These are phyloP conservation scores for Trichocomaceae sp. DNA, from an alignment of 2,329 filamentous ascomycete species.

Conservation along the genomic window DNA sequence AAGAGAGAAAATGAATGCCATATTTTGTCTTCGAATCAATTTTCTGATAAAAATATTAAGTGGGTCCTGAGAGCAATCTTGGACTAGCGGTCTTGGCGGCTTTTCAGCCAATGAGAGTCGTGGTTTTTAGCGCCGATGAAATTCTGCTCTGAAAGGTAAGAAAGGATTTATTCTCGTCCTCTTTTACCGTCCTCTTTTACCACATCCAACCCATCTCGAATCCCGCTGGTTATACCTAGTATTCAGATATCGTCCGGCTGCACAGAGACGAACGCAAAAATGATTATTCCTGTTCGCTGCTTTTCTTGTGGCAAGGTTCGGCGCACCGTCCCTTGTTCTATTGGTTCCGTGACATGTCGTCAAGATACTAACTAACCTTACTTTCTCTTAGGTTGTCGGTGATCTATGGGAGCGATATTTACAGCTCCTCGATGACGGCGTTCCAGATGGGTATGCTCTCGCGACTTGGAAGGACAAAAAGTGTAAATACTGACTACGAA, in stretches of 20 bases:
- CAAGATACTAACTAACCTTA: neutral
- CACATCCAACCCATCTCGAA: no score
- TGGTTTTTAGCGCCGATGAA: slow-evolving; percentile 2
- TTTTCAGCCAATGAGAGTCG: neutral
- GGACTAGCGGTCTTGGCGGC: slow-evolving; percentile 9
- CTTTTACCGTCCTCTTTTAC: neutral
- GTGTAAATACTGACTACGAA: slow-evolving; percentile 8
- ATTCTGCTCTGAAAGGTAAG: neutral
- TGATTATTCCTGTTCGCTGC: slow-evolving; percentile 98
- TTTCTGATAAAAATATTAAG: slow-evolving; percentile 12
- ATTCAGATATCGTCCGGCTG: neutral
- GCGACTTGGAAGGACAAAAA: neutral
- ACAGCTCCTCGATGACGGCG: slow-evolving; percentile 71
- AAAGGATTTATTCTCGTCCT: neutral
- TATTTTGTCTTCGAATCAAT: neutral
- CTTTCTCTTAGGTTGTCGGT: slow-evolving; percentile 67
- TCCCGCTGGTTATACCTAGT: neutral
- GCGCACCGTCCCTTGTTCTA: neutral
- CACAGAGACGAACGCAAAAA: slow-evolving; percentile 33
- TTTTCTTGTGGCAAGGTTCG: slow-evolving; percentile 89
- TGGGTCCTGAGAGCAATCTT: slow-evolving; percentile 1
- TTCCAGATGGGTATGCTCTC: slow-evolving; percentile 62
- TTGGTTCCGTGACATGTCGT: no score
- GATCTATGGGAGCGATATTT: slow-evolving; percentile 97
- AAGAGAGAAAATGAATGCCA: no score